Base-by-base conservation (phyloP, 2,329 filamentous ascomycete genomes). In the Arthrinium phaeospermum region DNA sequence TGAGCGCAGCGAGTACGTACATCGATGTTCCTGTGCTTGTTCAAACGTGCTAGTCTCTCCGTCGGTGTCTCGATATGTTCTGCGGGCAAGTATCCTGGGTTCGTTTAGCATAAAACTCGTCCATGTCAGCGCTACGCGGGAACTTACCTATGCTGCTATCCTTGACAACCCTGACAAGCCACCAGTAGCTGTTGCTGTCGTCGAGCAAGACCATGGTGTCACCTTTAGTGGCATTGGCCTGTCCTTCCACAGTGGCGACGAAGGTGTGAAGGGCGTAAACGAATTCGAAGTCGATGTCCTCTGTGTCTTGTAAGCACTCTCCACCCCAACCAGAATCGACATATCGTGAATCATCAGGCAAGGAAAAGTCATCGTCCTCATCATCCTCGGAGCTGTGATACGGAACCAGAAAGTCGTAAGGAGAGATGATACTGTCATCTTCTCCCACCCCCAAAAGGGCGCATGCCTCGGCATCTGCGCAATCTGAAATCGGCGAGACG, bases 231-330 rank as follows among this genome's bases (percentile, higher is more conserved):
- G 96, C 96, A 86, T 98, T 99, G 74, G 96, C 96, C 83, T 99
- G 96, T 41, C 96, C 96, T 84, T 99, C 96, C 68, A 99, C 96
- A 0, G 96, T 98, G 41, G 96, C 96, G 75, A 98, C 94, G 80
- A 99, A 99, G 2, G 96, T 99, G 82, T 98, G 96, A 72, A 99
- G 87, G 41, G 96, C 96, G 85, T 99, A 99, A 74, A 99, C 96
- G 84, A 98, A 98, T 82, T 98, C 96, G 86, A 99, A 98, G 88
- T 99, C 96, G 84, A 99, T 99, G 80, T 99, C 96, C 90, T 99
- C 96, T 98, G 87, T 83, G 83, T 92, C 88, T 88, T 90, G 93
- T 98, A 95, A 98, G 94, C 92, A 92, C 86, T 93, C 90, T 85
- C 89, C 89, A 82, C 88, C 91, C 92, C 91, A 95, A 73, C 91